Percentiles rank a stretch among this genome's conserved stretches.
Evolutionary conservation across 2,329 filamentous ascomycete species (phyloP).

Genomic region (Exophiala xenobiotica): DNA sequence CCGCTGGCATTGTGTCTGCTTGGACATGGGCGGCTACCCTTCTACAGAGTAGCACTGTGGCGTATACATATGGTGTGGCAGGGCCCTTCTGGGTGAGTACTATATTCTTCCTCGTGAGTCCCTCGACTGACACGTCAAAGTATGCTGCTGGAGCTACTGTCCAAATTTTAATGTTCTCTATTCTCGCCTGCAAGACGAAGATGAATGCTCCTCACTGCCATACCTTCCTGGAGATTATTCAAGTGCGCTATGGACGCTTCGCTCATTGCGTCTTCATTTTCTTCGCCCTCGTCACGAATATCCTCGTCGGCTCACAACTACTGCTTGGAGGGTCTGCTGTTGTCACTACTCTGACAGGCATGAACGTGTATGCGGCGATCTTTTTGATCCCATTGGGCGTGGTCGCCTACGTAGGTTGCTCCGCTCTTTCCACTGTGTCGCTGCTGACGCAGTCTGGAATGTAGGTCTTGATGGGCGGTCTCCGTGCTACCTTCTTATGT

Average conservation of each 20-base stretch:
- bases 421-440: no score
- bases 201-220: constrained; percentile 26
- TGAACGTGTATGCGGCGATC: constrained; percentile 74
- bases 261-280: constrained; percentile 77
- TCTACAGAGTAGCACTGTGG: constrained; percentile 72
- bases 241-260: constrained; percentile 71
- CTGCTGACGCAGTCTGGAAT: no score
- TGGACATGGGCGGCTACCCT: constrained; percentile 66
- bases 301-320: constrained; percentile 68
- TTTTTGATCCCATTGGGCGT: constrained; percentile 79
- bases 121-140: constrained; percentile 22
- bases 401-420: constrained; percentile 75
- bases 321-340: constrained; percentile 16
- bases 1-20: constrained; percentile 73
- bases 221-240: constrained; percentile 76
- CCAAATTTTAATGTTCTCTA: constrained; percentile 84
- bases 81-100: constrained; percentile 58
- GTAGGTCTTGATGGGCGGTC: constrained; percentile 53
- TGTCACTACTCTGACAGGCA: constrained; percentile 60
- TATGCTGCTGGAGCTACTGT: constrained; percentile 72
- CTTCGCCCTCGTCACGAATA: constrained; percentile 79
- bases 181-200: constrained; percentile 57
- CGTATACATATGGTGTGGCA: constrained; percentile 71
- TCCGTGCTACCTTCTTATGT: constrained; percentile 32
- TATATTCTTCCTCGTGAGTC: constrained; percentile 50